phyloP scores from a whole-genome alignment of 139 green algal genomes.

The Chlamydomonas asymmetrica region DNA sequence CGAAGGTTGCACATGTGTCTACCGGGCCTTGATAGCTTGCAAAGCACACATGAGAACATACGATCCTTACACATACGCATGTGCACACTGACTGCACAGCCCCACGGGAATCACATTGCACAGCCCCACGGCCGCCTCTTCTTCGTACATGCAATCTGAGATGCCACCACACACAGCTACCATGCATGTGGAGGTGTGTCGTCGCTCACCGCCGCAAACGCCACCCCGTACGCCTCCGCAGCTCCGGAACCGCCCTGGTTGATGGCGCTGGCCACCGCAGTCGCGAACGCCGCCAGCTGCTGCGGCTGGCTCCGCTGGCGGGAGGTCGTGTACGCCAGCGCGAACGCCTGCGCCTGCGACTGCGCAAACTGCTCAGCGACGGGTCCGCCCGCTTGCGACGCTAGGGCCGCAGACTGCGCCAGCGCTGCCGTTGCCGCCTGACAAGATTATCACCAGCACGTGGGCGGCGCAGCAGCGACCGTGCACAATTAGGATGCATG shows the following conservation, averaged over 20 bases:
- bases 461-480: too few species aligned
- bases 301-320: neutral
- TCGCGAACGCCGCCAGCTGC: slow-evolving; percentile 1
- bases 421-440: slow-evolving; percentile 9
- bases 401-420: slow-evolving; percentile 5
- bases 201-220: slow-evolving; percentile 11
- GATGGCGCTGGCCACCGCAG: slow-evolving; percentile 10
- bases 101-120: neutral
- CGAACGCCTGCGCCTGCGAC: slow-evolving; percentile 17
- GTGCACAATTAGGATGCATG: too few species aligned
- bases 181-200: neutral
- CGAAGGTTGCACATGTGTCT: too few species aligned
- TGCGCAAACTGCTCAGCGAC: slow-evolving; percentile 8
- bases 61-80: neutral
- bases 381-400: neutral
- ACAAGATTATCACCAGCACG: too few species aligned
- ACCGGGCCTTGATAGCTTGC: too few species aligned
- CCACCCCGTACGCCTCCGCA: slow-evolving; percentile 5
- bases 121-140: neutral
- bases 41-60: too few species aligned
- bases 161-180: neutral
- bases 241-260: neutral
- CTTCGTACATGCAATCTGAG: neutral
- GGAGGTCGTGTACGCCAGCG: neutral
- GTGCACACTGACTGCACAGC: neutral